phyloP scores from a whole-genome alignment of 2,329 filamentous ascomycete species.

The Graphium sp. region DNA sequence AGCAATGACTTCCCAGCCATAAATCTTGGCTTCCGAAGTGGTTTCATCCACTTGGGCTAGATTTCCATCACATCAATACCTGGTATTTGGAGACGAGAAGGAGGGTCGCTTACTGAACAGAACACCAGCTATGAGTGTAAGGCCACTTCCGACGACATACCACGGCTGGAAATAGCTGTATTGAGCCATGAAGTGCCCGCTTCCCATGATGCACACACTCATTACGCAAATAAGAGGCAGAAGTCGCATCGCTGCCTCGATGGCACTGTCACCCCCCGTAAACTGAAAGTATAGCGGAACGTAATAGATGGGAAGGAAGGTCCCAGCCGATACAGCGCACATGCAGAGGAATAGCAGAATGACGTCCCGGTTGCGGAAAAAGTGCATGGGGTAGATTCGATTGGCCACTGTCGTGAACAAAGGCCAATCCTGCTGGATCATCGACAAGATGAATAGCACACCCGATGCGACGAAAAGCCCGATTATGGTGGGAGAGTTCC shows the following conservation, averaged over 20 bases:
- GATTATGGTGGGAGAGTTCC: conserved; percentile 25
- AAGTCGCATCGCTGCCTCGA: conserved; percentile 6
- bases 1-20: conserved; percentile 7
- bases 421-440: conserved; percentile 23
- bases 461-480: conserved; percentile 24
- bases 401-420: conserved; percentile 15
- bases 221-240: conserved; percentile 7
- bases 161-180: conserved; percentile 6
- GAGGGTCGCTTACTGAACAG: too few relatives aligned
- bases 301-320: conserved; percentile 8
- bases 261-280: conserved; percentile 6
- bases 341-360: conserved; percentile 7
- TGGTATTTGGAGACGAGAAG: too few relatives aligned
- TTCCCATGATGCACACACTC: conserved; percentile 6
- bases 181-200: conserved; percentile 6
- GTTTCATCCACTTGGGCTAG: conserved; percentile 4
- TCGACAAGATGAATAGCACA: conserved; percentile 23
- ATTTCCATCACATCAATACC: too few relatives aligned
- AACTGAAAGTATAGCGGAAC: conserved; percentile 9
- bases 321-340: too few relatives aligned
- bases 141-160: conserved; percentile 5
- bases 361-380: conserved; percentile 3
- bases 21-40: conserved; percentile 7
- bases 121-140: conserved; percentile 5
- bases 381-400: conserved; percentile 16